Evolutionary conservation across 2,329 filamentous ascomycete species (phyloP), one percentile per base, ranked within the genome.

Genomic region (Cladosporium sp.): DNA sequence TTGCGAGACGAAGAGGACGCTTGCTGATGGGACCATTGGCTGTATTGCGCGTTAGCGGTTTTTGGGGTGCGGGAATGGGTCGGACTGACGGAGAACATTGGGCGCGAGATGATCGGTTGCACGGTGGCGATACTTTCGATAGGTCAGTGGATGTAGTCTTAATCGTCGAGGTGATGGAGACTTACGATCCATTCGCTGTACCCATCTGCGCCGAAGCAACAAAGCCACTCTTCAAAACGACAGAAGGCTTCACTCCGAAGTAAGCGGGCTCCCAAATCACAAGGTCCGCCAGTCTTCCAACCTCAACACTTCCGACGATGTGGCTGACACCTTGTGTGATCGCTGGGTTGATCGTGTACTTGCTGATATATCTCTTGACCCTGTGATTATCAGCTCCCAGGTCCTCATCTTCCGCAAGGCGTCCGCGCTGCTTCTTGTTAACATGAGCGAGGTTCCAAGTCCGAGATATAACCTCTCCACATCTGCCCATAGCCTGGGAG

Each of bases 381-480:
- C 93, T 83, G 80, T 92, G 92, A 77, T 97, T 97, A 75, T 97
- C 93, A 0, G 91, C 91, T 13, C 83, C 89, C 0, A 90, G 88
- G 26, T 85, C 91, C 68, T 89, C 84, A 71, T 97, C 93, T 79
- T 96, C 91, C 7, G 85, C 81, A 34, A 97, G 79, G 0, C 78
- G 73, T 0, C 93, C 93, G 11, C 93, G 85, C 79, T 96, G 92
- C 16, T 88, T 76, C 78, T 96, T 96, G 77, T 97, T 97, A 85
- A 97, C 97, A 79, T 96, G 91, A 0, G 93, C 93, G 7, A 93
- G 97, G 79, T 96, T 92, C 93, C 93, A 97, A 0, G 93, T 97
- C 13, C 93, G 86, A 26, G 94, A 82, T 66, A 97, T 86, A 58
- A 97, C 93, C 80, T 97, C 93, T 67, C 93, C 93, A 75, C 92